Base-by-base conservation (phyloP, 805 yeast genomes). In the Wickerhamomyces chambardii region DNA sequence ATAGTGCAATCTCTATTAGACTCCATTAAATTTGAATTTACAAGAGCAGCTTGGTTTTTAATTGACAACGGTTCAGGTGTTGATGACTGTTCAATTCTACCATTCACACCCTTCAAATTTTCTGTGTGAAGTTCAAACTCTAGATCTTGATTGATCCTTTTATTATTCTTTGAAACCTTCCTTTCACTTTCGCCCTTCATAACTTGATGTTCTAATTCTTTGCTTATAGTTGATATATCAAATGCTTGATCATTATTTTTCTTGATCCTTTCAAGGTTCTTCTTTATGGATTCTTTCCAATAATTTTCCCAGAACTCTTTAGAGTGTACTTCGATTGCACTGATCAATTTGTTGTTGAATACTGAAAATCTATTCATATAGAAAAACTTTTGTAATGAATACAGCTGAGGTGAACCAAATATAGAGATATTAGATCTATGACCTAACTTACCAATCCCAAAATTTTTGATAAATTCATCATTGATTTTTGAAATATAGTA, bases 391-490 rank as follows among this genome's bases (percentile, higher is more conserved):
- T 75, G 84, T 10, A 70, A 51, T 1, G 71, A 51, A 28, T 61
- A 56, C 14, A 76, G 37, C 40, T 77, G 83, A 0, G 83, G 79
- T 7, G 75, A 79, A 2, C 84, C 83, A 55, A 68, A 75, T 0
- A 74, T 64, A 1, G 70, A 58, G 2, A 62, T 39, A 5, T 36
- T 31, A 21, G 24, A 21, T 8, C 10, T 7, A 2, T 42, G 43
- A 15, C 45, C 50, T 15, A 57, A 48, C 9, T 56, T 54, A 0
- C 76, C 74, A 17, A 67, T 64, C 1, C 75, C 69, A 47, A 64
- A 72, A 21, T 56, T 49, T 17, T 55, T 50, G 11, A 61, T 55
- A 34, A 68, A 69, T 0, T 48, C 36, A 4, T 51, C 50, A 0
- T 79, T 74, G 9, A 78, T 45, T 4, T 67, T 68, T 2, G 53